Base-by-base conservation (phyloP, 805 yeast species). In the Sungouiella blattae region DNA sequence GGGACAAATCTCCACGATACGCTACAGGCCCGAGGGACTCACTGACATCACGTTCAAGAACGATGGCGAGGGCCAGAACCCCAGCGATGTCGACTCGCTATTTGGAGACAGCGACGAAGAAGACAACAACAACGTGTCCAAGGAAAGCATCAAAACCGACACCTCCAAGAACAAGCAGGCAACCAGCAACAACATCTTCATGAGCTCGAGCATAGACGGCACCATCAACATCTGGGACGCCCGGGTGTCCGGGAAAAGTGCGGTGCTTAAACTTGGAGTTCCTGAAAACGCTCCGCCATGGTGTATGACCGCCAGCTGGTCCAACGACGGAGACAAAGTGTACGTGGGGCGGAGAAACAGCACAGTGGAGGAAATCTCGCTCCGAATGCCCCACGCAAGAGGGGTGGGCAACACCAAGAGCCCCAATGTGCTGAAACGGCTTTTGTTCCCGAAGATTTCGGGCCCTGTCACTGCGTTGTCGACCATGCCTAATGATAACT, bases 241-340 rank as follows among this genome's bases (percentile, higher is more conserved):
- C 4, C 71, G 98, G 39, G 37, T 36, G 15, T 39, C 47, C 1
- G 42, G 44, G 2, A 56, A 63, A 1, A 52, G 60, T 3, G 58
- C 64, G 0, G 80, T 71, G 0, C 53, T 79, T 12, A 69, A 68
- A 25, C 55, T 80, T 11, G 71, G 73, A 0, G 73, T 80, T 1
- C 80, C 87, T 1, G 63, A 72, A 7, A 77, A 77, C 1, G 73
- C 83, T 0, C 96, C 98, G 0, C 98, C 98, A 0, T 93, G 98
- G 98, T 83, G 95, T 58, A 79, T 83, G 73, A 75, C 87, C 6
- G 77, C 96, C 0, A 77, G 85, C 37, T 91, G 98, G 97, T 81
- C 95, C 6, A 67, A 68, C 33, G 81, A 83, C 50, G 98, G 98
- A 8, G 80, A 85, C 37, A 69, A 64, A 27, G 69, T 88, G 4